phyloP scores from a whole-genome alignment of 148 eudicot genomes.

The Polygonum maritimum region DNA sequence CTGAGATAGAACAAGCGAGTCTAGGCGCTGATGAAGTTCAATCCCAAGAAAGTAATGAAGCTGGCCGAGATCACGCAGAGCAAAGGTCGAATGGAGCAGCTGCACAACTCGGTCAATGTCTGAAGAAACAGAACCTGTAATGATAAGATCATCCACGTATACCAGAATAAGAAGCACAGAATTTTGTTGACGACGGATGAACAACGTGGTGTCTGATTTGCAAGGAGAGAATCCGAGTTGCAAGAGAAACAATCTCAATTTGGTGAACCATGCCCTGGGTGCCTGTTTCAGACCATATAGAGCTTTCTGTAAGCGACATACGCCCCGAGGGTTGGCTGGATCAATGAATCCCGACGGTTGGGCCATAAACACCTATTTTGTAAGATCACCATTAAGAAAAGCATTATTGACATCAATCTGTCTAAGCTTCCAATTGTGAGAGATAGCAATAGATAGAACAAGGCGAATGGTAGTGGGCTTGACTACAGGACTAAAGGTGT shows the following conservation, averaged over 20 bases:
- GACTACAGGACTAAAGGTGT: neutral
- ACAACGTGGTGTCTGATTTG: no score
- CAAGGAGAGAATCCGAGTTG: no score
- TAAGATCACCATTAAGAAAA: neutral
- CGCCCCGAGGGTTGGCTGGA: neutral
- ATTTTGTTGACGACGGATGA: no score
- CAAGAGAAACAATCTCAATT: neutral
- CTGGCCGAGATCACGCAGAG: no score
- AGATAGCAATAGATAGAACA: neutral
- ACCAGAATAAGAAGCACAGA: no score
- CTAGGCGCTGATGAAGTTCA: no score
- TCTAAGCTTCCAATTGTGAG: neutral
- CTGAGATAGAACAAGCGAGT: neutral
- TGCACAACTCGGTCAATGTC: no score
- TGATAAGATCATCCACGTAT: no score
- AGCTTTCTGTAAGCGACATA: neutral
- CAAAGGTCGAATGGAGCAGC: no score
- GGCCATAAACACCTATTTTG: no score
- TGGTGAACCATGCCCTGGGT: neutral
- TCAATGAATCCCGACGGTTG: neutral
- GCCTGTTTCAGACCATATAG: neutral
- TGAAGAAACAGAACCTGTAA: no score
- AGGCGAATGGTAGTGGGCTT: neutral
- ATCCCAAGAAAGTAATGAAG: no score
- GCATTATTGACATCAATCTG: neutral